Evolutionary conservation across 1,284 basidiomycete genomes (phyloP).

Genomic region (Ustilago sp.): DNA sequence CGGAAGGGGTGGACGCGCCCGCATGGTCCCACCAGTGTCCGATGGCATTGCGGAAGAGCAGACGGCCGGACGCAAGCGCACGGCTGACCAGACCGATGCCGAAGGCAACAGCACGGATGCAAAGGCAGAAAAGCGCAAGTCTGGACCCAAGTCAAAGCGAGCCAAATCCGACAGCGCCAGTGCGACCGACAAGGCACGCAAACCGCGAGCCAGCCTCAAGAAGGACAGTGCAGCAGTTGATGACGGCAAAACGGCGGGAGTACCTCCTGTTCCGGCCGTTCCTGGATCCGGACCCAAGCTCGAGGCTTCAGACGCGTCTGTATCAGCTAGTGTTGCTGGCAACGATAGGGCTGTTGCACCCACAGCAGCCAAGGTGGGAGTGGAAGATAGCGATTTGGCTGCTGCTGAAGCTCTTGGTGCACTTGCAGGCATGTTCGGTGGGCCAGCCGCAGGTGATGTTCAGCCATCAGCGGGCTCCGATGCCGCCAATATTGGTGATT

Average conservation of each 20-base stretch:
- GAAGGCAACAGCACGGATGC: conserved; percentile 8
- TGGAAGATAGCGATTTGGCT: conserved; percentile 68
- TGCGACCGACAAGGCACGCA: conserved; percentile 35
- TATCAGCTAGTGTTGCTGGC: neutral
- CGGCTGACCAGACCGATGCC: conserved; percentile 18
- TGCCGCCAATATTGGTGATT: neutral
- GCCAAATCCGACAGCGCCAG: conserved; percentile 42
- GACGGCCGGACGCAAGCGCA: conserved; percentile 30
- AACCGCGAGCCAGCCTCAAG: conserved; percentile 22
- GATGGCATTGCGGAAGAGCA: conserved; percentile 22
- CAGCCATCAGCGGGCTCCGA: conserved; percentile 9
- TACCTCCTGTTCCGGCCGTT: neutral
- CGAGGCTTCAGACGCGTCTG: conserved; percentile 4
- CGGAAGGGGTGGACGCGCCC: conserved; percentile 22
- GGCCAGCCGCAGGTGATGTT: conserved; percentile 16
- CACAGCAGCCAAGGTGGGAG: conserved; percentile 17
- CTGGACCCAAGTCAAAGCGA: conserved; percentile 44
- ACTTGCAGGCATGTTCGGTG: conserved; percentile 58
- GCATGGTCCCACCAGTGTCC: conserved; percentile 9
- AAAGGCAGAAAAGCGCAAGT: conserved; percentile 32
- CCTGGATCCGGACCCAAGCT: conserved; percentile 9
- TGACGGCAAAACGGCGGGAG: conserved; percentile 10
- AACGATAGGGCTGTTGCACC: neutral
- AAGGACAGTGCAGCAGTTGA: conserved; percentile 23
- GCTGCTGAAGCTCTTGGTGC: conserved; percentile 70